Evolutionary conservation across 768 basidiomycete species (phyloP), one percentile per base, ranked within the genome.

Genomic region (Lentinula boryana): DNA sequence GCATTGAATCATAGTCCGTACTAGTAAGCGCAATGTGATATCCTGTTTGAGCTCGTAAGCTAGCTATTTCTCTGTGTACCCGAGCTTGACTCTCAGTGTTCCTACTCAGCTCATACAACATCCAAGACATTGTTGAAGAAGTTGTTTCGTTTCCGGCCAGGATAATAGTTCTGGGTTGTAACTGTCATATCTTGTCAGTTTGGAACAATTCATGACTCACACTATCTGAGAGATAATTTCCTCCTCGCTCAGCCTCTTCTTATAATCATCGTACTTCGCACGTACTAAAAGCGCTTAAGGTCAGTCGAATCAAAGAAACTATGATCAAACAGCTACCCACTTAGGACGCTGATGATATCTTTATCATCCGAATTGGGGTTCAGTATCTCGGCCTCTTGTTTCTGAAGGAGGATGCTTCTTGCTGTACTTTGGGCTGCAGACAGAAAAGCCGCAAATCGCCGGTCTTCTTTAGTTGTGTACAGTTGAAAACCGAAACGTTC

Each of bases 91-190:
- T 70, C 4, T 81, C 75, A 0, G 82, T 82, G 63, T 84, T 74
- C 36, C 75, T 78, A 8, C 85, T 79, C 36, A 93, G 77, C 62
- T 87, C 84, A 57, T 86, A 75, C 9, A 91, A 70, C 8, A 80
- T 77, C 84, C 86, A 91, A 57, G 75, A 75, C 48, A 87, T 63
- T 0, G 80, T 77, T 61, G 79, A 83, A 0, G 86, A 77, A 16
- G 82, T 84, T 5, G 86, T 86, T 67, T 87, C 86, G 65, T 88
- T 80, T 1, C 82, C 84, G 6, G 81, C 81, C 32, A 83, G 62
- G 33, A 82, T 71, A 8, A 84, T 73, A 1, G 77, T 78, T 4
- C 71, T 71, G 21, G 13, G 16, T 18, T 27, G 54, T 40, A 12
- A 52, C 12, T 21, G 43, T 48, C 18, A 41, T 6, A 41, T 13